Percentiles rank a stretch among this genome's conserved stretches.
These are phyloP conservation scores for Termitomyces heimii DNA, from an alignment of 768 basidiomycete species.

Conservation along the genomic window DNA sequence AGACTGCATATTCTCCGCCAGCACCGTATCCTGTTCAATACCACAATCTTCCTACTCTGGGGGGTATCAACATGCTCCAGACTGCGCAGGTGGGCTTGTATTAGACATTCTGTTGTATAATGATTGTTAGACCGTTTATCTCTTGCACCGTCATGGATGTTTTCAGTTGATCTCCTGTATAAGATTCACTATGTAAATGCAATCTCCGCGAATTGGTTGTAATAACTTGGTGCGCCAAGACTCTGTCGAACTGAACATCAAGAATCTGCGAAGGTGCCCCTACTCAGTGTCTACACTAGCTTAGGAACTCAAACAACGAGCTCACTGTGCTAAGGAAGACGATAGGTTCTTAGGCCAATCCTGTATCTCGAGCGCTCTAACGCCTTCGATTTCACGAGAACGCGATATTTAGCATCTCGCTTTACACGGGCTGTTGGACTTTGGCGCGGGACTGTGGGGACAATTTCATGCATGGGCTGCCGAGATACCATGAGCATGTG, in stretches of 20 bases:
- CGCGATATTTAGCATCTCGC: neutral
- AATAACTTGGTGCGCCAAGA: neutral
- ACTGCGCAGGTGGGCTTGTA: constrained; percentile 11
- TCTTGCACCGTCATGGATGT: neutral
- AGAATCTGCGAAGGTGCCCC: too few relatives aligned
- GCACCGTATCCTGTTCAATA: constrained; percentile 9
- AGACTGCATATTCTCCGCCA: constrained; percentile 1
- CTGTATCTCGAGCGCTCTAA: neutral
- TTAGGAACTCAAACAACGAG: neutral
- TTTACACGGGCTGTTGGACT: neutral
- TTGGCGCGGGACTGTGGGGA: neutral
- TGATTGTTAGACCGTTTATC: neutral
- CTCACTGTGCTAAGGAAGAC: neutral
- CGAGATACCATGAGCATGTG: too few relatives aligned
- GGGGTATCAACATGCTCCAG: constrained; percentile 10
- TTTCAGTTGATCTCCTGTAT: neutral
- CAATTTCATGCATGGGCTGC: too few relatives aligned
- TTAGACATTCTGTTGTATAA: neutral
- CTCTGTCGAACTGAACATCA: neutral
- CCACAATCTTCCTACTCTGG: constrained; percentile 6
- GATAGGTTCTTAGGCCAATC: neutral
- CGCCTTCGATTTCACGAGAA: neutral
- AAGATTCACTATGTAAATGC: neutral
- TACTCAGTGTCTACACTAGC: neutral
- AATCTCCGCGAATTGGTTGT: neutral